Conservation (phyloP, 257 asterid species). For the Agastache rugosa region DNA sequence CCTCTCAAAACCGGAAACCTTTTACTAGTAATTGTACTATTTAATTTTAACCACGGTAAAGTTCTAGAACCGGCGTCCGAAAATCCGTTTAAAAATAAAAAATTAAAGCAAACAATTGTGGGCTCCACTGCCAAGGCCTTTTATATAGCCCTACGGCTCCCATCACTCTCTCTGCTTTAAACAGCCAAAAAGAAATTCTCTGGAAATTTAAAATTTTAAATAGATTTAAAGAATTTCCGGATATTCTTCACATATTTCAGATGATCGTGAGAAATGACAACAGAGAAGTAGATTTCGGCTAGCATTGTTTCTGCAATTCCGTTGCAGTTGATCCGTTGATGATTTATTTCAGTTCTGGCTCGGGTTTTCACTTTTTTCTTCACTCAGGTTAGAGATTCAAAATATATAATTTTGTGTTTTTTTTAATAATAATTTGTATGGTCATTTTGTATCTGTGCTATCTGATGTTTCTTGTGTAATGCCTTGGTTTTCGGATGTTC, state of each 20-base stretch:
- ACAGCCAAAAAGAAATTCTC: slow-evolving; percentile 25
- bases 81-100: slow-evolving; percentile 15
- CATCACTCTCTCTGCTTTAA: slow-evolving; percentile 17
- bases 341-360: slow-evolving; percentile 28
- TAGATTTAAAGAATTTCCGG: neutral
- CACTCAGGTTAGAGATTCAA: slow-evolving; percentile 43
- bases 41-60: neutral
- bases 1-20: neutral
- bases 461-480: slow-evolving; percentile 8
- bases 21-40: too few species aligned
- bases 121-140: slow-evolving; percentile 21
- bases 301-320: slow-evolving; percentile 34
- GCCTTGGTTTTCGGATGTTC: slow-evolving; percentile 1
- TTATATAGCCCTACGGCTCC: slow-evolving; percentile 4
- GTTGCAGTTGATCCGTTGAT: slow-evolving; percentile 31
- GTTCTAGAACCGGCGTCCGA: slow-evolving; percentile 50
- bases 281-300: slow-evolving; percentile 34
- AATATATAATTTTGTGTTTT: neutral
- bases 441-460: slow-evolving; percentile 26
- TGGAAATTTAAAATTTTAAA: neutral
- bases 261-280: slow-evolving; percentile 22
- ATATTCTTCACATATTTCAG: neutral
- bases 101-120: slow-evolving; percentile 16
- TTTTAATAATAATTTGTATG: neutral
- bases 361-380: slow-evolving; percentile 29